phyloP scores from a whole-genome alignment of 1,139 yeast genomes.

The Sugiyamaella sp. region DNA sequence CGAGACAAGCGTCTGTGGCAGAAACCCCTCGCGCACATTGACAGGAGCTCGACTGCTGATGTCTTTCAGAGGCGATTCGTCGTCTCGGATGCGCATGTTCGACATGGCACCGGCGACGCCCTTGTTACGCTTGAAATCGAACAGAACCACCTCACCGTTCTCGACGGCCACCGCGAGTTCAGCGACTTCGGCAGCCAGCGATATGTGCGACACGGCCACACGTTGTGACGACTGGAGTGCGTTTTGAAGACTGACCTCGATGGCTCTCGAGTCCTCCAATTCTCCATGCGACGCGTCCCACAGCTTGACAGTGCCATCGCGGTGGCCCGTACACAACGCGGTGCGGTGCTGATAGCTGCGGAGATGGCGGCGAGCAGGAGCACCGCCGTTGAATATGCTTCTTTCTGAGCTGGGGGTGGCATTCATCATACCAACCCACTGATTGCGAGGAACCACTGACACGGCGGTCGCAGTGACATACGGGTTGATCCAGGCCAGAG shows the following conservation, averaged over 20 bases:
- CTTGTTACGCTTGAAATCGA: conserved; percentile 67
- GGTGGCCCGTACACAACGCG: conserved; percentile 79
- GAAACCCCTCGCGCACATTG: conserved; percentile 60
- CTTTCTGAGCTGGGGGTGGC: conserved; percentile 43
- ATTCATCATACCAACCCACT: conserved; percentile 76
- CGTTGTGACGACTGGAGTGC: conserved; percentile 50
- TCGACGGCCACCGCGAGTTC: conserved; percentile 72
- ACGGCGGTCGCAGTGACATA: conserved; percentile 61
- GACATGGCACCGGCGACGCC: conserved; percentile 27
- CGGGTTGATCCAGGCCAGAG: conserved; percentile 78
- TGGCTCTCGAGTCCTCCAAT: conserved; percentile 57
- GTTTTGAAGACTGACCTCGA: conserved; percentile 56
- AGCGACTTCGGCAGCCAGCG: conserved; percentile 76
- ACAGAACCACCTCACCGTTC: conserved; percentile 74
- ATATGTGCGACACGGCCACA: conserved; percentile 57
- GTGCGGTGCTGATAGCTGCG: conserved; percentile 64
- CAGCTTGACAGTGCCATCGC: conserved; percentile 73
- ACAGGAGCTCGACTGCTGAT: conserved; percentile 50
- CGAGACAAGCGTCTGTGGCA: conserved; percentile 59
- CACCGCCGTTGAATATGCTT: conserved; percentile 69
- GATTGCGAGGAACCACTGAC: conserved; percentile 58
- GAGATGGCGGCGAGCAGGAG: conserved; percentile 58
- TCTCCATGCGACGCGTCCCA: conserved; percentile 86
- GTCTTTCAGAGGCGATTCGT: conserved; percentile 28
- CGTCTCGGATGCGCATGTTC: conserved; percentile 22